These are phyloP conservation scores for Mrakia frigida DNA, from an alignment of 768 basidiomycete genomes.

Conservation along the genomic window DNA sequence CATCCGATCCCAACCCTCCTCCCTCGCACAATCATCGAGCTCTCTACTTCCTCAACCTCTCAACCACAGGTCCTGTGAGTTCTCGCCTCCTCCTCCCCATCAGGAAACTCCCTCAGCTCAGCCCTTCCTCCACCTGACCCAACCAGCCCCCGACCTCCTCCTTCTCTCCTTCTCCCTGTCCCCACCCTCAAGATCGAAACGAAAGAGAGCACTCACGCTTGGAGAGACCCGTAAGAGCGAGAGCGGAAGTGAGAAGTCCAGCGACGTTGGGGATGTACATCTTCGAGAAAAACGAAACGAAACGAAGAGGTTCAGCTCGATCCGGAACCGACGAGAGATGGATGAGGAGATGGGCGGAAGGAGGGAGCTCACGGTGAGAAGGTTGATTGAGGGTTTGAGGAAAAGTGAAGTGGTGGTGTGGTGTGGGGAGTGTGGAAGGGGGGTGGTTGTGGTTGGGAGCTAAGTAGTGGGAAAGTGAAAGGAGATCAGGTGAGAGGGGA, in stretches of 20 bases:
- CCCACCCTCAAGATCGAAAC: neutral
- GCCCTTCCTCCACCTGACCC: too few species aligned
- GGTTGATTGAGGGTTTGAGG: neutral
- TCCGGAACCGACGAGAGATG: neutral
- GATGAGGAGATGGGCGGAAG: too few species aligned
- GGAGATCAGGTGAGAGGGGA: too few species aligned
- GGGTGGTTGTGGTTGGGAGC: too few species aligned
- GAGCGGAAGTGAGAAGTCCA: slow-evolving; percentile 38
- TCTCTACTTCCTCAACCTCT: too few species aligned
- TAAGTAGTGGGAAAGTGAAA: too few species aligned
- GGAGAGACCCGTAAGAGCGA: slow-evolving; percentile 35
- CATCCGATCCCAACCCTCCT: neutral
- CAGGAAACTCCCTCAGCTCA: too few species aligned
- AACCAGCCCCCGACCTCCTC: neutral
- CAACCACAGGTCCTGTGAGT: too few species aligned
- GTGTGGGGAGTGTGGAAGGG: neutral
- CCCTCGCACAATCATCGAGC: too few species aligned
- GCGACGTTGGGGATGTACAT: slow-evolving; percentile 42
- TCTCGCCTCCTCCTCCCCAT: too few species aligned
- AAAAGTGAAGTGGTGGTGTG: neutral
- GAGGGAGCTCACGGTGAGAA: neutral
- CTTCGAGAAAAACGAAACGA: neutral
- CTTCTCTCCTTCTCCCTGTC: neutral
- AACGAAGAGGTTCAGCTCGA: neutral
- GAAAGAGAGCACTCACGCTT: slow-evolving; percentile 36